Evolutionary conservation across 1,284 basidiomycete species (phyloP), one percentile per base, ranked within the genome.

Genomic region (Peniophora sp.): DNA sequence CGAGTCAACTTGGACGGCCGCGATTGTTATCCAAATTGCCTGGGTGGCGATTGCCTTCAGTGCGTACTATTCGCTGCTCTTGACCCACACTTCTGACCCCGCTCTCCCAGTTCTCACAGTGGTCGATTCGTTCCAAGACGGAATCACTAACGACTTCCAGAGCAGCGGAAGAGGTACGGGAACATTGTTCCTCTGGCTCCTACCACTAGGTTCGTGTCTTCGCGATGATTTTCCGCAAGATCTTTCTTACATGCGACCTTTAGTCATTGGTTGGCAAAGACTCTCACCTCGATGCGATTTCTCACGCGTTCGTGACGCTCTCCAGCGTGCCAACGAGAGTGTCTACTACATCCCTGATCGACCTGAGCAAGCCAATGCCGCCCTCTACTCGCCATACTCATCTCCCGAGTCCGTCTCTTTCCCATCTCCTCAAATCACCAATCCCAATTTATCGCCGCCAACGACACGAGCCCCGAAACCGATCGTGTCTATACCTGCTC

Each of bases 1-100:
- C 49, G 58, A 19, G 23, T n/a, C 39, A 58, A 12, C 53, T 16
- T 48, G 43, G 50, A 23, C 53, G 17, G 25, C 20, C 12, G 44
- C 50, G 12, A 27, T 50, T 8, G 48, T 19, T 14, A 6, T 41
- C 11, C 39, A 34, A 20, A 49, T 50, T 14, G 19, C 43, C 22
- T 52, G 51, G 51, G 51, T 52, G 22, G 19, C 50, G 14, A 34
- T 52, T 17, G 38, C 38, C 5, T 41, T 17, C n/a, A n/a, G 38
- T 41, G n/a, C 38, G 38, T 20, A 20, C 16, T 41, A 16, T 5
- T 41, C 38, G 19, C n/a, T 6, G 16, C n/a, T 24, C 19, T 48
- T n/a, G n/a, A n/a, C n/a, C n/a, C n/a, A n/a, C n/a, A n/a, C n/a
- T n/a, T n/a, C n/a, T n/a, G n/a, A n/a, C n/a, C n/a, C n/a, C 6